A percentile compares a stretch with the other conserved stretches of the same genome.
These are phyloP conservation scores for Thyridium curvatum DNA, from an alignment of 2,329 filamentous ascomycete genomes.

Conservation along the genomic window DNA sequence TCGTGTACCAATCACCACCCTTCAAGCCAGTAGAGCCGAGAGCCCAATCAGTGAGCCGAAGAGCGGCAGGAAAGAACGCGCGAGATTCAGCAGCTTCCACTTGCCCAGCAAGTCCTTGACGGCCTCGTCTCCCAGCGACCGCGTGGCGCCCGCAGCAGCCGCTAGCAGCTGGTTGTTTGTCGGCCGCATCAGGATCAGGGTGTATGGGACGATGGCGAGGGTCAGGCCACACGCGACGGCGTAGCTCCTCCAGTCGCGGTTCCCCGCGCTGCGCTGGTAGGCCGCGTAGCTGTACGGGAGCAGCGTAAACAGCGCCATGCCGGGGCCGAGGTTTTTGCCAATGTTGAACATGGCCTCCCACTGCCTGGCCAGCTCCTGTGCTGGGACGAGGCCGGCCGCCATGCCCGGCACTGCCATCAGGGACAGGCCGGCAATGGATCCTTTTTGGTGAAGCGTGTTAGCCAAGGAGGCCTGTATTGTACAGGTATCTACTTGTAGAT, in stretches of 20 bases:
- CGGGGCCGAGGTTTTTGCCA: slow-evolving; percentile 30
- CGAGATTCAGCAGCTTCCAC: slow-evolving; percentile 19
- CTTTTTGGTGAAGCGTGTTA: slow-evolving; percentile 13
- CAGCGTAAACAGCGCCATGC: slow-evolving; percentile 22
- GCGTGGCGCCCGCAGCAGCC: slow-evolving; percentile 10
- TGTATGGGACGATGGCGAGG: slow-evolving; percentile 45
- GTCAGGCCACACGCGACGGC: slow-evolving; percentile 36
- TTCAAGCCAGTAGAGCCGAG: slow-evolving; percentile 16
- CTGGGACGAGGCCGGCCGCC: slow-evolving; percentile 15
- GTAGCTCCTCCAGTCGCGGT: slow-evolving; percentile 31
- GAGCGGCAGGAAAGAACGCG: slow-evolving; percentile 15
- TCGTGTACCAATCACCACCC: neutral
- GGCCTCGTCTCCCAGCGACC: slow-evolving; percentile 13
- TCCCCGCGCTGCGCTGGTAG: slow-evolving; percentile 20
- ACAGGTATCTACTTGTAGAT: neutral
- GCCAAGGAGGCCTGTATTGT: neutral
- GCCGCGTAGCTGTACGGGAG: slow-evolving; percentile 27
- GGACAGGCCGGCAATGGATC: slow-evolving; percentile 27
- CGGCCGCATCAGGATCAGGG: slow-evolving; percentile 33
- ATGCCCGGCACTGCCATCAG: slow-evolving; percentile 24
- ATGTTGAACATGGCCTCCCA: slow-evolving; percentile 30
- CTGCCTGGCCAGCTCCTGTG: slow-evolving; percentile 20
- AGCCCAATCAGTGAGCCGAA: slow-evolving; percentile 20
- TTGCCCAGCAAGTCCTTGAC: slow-evolving; percentile 15
- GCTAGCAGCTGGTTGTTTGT: slow-evolving; percentile 39